Base-by-base conservation (phyloP, 1,284 basidiomycete genomes). In the Ustilago esculenta region DNA sequence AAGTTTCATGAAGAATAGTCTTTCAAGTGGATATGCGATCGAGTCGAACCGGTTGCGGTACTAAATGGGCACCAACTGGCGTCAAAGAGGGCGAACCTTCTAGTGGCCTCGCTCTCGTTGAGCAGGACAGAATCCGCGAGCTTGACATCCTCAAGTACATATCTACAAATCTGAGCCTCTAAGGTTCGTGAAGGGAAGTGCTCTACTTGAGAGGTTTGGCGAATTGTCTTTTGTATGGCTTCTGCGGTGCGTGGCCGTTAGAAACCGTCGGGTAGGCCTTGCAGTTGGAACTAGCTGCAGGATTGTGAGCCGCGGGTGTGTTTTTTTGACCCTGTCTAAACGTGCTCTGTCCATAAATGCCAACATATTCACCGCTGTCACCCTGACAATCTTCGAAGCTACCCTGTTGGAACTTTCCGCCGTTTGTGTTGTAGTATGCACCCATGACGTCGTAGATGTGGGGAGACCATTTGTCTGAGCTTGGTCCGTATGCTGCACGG, bases 391-490 rank as follows among this genome's bases (percentile, higher is more conserved):
- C 53, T 20, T 69, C 69, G 14, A 76, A 75, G 42, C 40, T 37
- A n/a, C 64, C 64, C 34, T 46, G 39, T n/a, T 54, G 44, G 42
- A 73, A 75, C 25, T 65, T 63, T 17, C 57, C 64, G 3, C 59
- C 37, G 40, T 63, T 71, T 18, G 55, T 50, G 53, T 53, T 68
- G 32, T 20, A 69, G 27, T 64, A 42, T 1, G 57, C 54, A 5
- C 73, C 73, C 72, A 73, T 67, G 2, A 56, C 69, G 24, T 77
- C 73, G 49, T 73, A 71, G 23, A 72, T 56, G 52, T 77, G 75
- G 1, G 59, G 72, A n/a, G 69, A 73, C n/a, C 51, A 60, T 29
- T 57, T 33, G n/a, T 56, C 46, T 1, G 70, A 67, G 18, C 72
- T 43, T 2, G 52, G 46, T 12, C 63, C 73, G 45, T 64, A 71